Evolutionary conservation across 306 rosid species (phyloP), one percentile per base, ranked within the genome.

Genomic region (Amphicarpaea edgeworthii): DNA sequence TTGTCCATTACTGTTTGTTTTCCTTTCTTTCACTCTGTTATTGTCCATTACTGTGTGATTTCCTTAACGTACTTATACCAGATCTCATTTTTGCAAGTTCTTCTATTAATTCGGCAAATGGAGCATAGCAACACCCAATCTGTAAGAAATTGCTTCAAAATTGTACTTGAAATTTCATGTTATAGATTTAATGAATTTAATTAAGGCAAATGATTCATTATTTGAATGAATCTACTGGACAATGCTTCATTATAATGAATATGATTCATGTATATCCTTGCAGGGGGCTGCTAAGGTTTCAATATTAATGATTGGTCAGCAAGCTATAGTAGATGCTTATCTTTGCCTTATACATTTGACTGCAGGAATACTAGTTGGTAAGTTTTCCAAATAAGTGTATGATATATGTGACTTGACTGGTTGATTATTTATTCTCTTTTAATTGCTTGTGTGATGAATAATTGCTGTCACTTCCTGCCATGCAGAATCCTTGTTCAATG

Each of bases 231-330:
- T 54, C 19, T 63, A 40, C 63, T 12, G 6, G 45, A 59, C 20
- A 46, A 17, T 58, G 6, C 30, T 43, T 53, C 54, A 17, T 69
- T 71, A 47, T 43, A 42, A 41, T 26, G 30, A 45, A 70, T 28
- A 54, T 74, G 23, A 59, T 70, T 63, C 37, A 15, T 8, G 77
- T 73, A 63, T 76, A 41, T 43, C 80, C 75, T 71, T 88, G 68
- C 83, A 95, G 99, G 99, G 99, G 54, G 97, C 99, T 37, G 96
- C 99, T 73, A 95, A 95, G 88, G 98, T 95, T 81, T 92, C 99
- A 5, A 89, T 95, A 84, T 65, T 92, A 79, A 92, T 86, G 92
- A 90, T 95, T 72, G 99, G 99, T 71, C 99, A 95, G 72, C 99
- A 95, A 83, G 99, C 97, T 60, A 95, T 95, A 85, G 92, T 95